These are phyloP conservation scores for Wickerhamiella qilinensis DNA, from an alignment of 805 yeast genomes.

Conservation along the genomic window DNA sequence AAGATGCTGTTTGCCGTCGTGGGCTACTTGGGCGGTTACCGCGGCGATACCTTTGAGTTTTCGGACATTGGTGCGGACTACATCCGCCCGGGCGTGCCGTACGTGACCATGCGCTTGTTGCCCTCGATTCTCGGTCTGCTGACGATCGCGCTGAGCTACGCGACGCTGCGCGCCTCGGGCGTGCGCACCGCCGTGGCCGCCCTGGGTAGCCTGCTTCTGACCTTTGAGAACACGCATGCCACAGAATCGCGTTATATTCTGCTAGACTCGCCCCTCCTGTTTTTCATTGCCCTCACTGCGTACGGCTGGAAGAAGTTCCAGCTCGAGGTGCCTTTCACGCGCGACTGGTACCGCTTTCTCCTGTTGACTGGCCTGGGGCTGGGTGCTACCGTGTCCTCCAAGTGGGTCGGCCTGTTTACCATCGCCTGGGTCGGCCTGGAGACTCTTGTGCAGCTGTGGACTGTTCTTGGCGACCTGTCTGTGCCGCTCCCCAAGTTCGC, in stretches of 20 bases:
- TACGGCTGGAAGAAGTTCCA: constrained; percentile 37
- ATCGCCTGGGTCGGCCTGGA: constrained; percentile 44
- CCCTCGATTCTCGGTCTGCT: constrained; percentile 40
- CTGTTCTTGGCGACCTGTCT: constrained; percentile 47
- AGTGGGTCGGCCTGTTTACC: constrained; percentile 58
- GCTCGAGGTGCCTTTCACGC: constrained; percentile 28
- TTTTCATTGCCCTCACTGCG: constrained; percentile 30
- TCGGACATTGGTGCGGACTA: constrained; percentile 31
- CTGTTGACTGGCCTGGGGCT: constrained; percentile 31
- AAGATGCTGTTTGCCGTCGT: constrained; percentile 42
- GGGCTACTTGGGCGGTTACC: constrained; percentile 36
- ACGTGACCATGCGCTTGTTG: constrained; percentile 38
- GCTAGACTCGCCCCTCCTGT: constrained; percentile 29
- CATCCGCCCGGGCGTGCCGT: constrained; percentile 28
- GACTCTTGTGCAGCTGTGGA: constrained; percentile 44
- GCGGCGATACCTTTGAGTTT: constrained; percentile 29
- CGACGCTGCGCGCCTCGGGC: constrained; percentile 38
- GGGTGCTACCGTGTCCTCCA: constrained; percentile 45
- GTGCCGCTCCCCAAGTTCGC: constrained; percentile 26
- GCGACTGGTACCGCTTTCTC: constrained; percentile 38
- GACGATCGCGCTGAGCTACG: constrained; percentile 36
- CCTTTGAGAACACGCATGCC: constrained; percentile 49
- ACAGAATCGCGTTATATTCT: constrained; percentile 43
- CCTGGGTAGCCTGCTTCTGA: constrained; percentile 34
- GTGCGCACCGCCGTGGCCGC: constrained; percentile 36